These are phyloP conservation scores for Marasmius fiardii DNA, from an alignment of 1,284 basidiomycete genomes.

Conservation along the genomic window DNA sequence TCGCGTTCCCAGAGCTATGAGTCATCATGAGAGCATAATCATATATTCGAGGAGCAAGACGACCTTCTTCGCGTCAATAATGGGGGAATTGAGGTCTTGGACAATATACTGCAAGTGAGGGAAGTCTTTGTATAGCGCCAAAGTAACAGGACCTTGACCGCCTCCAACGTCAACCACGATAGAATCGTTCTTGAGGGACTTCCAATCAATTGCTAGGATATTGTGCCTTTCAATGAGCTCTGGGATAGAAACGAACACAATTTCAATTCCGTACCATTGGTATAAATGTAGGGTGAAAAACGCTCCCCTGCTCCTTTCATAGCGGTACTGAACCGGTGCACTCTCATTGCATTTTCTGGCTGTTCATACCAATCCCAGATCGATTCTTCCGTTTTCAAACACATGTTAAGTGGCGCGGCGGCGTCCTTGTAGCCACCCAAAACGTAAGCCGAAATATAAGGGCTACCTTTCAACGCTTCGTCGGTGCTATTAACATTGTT, in stretches of 20 bases:
- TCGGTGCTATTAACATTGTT: not conserved
- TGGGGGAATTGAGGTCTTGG: conserved; percentile 15
- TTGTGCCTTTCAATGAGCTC: not conserved
- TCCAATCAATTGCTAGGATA: conserved; percentile 17
- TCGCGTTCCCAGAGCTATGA: conserved; percentile 4
- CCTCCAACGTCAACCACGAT: conserved; percentile 22
- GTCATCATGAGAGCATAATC: too few species aligned
- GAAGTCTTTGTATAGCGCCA: conserved; percentile 13
- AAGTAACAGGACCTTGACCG: conserved; percentile 13
- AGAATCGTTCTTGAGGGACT: conserved; percentile 5
- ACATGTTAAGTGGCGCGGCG: not conserved
- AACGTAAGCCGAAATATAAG: not conserved
- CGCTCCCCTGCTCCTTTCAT: conserved; percentile 10
- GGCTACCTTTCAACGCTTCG: conserved; percentile 1
- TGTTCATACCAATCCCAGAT: conserved; percentile 7
- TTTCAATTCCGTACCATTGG: conserved; percentile 1
- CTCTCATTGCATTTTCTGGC: conserved; percentile 13
- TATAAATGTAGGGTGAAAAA: conserved; percentile 1
- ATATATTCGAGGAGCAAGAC: not conserved
- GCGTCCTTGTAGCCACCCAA: not conserved
- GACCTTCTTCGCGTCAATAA: conserved; percentile 12
- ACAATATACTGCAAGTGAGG: conserved; percentile 13
- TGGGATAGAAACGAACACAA: not conserved
- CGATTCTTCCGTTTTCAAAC: not conserved
- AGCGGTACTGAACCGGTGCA: conserved; percentile 11